These are phyloP conservation scores for Amanita fuliginea DNA, from an alignment of 768 basidiomycete genomes.

Conservation along the genomic window DNA sequence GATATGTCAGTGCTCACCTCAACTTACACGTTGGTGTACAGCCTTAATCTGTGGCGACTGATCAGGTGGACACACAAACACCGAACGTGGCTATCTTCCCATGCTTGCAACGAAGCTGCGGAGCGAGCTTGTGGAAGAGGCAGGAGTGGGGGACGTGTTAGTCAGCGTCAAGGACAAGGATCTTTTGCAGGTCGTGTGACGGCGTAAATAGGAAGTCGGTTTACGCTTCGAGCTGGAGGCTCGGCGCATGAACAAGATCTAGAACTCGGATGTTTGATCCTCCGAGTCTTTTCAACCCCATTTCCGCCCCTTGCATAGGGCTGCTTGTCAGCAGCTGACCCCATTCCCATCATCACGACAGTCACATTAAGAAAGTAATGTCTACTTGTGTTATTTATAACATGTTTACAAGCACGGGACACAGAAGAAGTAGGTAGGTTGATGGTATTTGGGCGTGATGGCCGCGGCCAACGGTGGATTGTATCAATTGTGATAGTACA, in stretches of 20 bases:
- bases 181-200: constrained; percentile 60
- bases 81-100: constrained; percentile 88
- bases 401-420: no score
- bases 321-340: neutral
- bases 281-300: neutral
- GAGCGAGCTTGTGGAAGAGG: constrained; percentile 31
- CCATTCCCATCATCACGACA: neutral
- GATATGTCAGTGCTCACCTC: constrained; percentile 50
- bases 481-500: no score
- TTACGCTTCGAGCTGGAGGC: neutral
- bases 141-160: constrained; percentile 44
- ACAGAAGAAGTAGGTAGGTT: no score
- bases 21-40: constrained; percentile 15
- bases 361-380: no score
- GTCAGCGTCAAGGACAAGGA: constrained; percentile 68
- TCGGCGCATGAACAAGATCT: neutral
- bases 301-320: neutral
- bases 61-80: constrained; percentile 84
- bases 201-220: neutral
- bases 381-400: no score
- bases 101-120: constrained; percentile 56
- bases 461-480: no score
- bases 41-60: constrained; percentile 7
- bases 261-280: neutral
- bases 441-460: no score